phyloP scores from a whole-genome alignment of 2,329 filamentous ascomycete genomes.

The Hypoxylon sp. region DNA sequence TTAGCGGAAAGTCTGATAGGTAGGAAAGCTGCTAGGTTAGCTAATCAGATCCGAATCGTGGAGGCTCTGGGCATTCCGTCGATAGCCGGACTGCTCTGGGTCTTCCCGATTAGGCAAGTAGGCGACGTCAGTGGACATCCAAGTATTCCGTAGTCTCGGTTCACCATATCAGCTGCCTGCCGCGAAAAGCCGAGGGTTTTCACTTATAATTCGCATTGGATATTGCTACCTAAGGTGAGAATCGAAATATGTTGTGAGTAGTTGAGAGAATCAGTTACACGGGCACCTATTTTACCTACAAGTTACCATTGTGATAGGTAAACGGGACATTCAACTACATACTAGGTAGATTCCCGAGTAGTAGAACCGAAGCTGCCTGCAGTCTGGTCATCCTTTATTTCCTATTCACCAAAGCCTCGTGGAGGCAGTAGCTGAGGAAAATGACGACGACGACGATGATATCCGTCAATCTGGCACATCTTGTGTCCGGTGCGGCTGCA shows the following conservation, averaged over 20 bases:
- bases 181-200: conserved; percentile 39
- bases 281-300: background rate
- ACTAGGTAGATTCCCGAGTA: background rate
- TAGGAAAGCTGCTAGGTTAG: conserved; percentile 14
- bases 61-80: conserved; percentile 27
- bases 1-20: conserved; percentile 28
- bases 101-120: conserved; percentile 37
- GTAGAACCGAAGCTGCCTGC: background rate
- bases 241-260: background rate
- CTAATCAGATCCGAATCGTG: conserved; percentile 14
- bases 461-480: conserved; percentile 12
- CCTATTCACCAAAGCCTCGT: background rate
- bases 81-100: conserved; percentile 30
- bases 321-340: background rate
- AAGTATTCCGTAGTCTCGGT: conserved; percentile 18
- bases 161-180: conserved; percentile 12
- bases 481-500: conserved; percentile 22
- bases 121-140: conserved; percentile 35
- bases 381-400: background rate
- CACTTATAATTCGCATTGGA: background rate
- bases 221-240: background rate
- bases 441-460: conserved; percentile 20
- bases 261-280: background rate
- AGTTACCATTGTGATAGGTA: background rate
- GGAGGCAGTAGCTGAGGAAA: conserved; percentile 1